Evolutionary conservation across 2,329 filamentous ascomycete species (phyloP), one percentile per base, ranked within the genome.

Genomic region (Cephalotrichum gorgonifer): DNA sequence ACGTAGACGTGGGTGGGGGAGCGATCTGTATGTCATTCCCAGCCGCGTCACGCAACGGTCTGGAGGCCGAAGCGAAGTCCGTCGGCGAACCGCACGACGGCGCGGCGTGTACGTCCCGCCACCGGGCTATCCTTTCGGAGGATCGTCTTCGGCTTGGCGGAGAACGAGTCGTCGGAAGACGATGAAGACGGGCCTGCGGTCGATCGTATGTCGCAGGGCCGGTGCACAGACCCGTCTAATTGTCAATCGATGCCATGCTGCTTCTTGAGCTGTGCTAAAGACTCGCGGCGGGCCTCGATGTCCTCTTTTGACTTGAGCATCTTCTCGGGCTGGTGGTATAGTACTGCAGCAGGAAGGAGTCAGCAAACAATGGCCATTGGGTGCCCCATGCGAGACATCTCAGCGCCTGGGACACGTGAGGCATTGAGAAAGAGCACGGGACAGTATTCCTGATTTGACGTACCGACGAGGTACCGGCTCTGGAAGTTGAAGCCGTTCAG

Each of bases 401-500:
- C n/a, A n/a, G n/a, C n/a, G n/a, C n/a, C n/a, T n/a, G n/a, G 35
- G n/a, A 5, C 35, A 39, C 35, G 17, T 22, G 35, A 20, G 35
- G 17, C 22, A 43, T 42, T 33, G 35, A 45, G 31, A 23, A 33
- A 22, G 17, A 5, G n/a, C 20, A 22, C 9, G 7, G 17, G 20
- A 20, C 17, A 20, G n/a, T 5, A 25, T 43, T n/a, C n/a, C n/a
- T n/a, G n/a, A n/a, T n/a, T n/a, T 20, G 45, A 81, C 88, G 54
- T 80, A 94, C 88, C 89, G 63, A 98, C 93, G 60, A 98, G 87
- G 72, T 98, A 98, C 67, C 93, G 86, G 73, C 91, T 95, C 76
- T 98, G 93, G 70, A 98, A 98, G 76, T 98, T 98, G 83, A 95
- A 98, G 66, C 93, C 93, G 76, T 98, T 98, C 68, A 98, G 78